A percentile compares a stretch with the other conserved stretches of the same genome.
phyloP scores from a whole-genome alignment of 192 early-diverging fungal genomes.

The Pilaira anomala region DNA sequence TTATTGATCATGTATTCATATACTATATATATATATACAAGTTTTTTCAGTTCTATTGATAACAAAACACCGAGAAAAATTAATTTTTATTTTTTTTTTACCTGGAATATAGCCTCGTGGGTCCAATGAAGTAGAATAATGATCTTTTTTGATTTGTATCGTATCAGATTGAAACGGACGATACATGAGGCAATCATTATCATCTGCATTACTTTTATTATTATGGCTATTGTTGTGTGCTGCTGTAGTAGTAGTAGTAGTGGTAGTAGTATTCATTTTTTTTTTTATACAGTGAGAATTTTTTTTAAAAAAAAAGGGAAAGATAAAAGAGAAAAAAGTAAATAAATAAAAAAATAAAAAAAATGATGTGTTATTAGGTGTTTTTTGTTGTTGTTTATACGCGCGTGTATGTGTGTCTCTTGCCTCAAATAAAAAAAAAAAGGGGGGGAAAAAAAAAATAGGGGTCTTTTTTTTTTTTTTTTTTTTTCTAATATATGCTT shows the following conservation, averaged over 20 bases:
- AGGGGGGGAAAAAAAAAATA: background rate
- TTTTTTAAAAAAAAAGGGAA: conserved; percentile 12
- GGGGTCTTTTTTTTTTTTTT: no score
- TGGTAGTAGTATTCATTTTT: background rate
- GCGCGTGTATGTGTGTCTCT: no score
- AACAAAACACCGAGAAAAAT: conserved; percentile 13
- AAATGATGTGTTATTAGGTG: conserved; percentile 30
- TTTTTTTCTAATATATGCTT: conserved; percentile 1
- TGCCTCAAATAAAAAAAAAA: background rate
- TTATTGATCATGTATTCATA: conserved; percentile 57
- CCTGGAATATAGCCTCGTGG: conserved; percentile 60
- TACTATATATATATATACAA: conserved; percentile 34
- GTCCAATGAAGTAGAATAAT: conserved; percentile 61
- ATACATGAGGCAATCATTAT: conserved; percentile 35
- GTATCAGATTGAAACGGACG: conserved; percentile 27
- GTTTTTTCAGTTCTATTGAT: background rate
- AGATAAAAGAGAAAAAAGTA: conserved; percentile 8
- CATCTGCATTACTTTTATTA: conserved; percentile 15
- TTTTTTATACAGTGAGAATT: background rate
- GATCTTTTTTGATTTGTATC: conserved; percentile 44
- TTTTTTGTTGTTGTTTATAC: conserved; percentile 22
- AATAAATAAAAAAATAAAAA: conserved; percentile 11
- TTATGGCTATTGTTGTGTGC: no score
- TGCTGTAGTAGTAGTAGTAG: no score
- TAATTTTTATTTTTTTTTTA: conserved; percentile 21